These are phyloP conservation scores for Boletus edulis DNA, from an alignment of 768 basidiomycete genomes.

Conservation along the genomic window DNA sequence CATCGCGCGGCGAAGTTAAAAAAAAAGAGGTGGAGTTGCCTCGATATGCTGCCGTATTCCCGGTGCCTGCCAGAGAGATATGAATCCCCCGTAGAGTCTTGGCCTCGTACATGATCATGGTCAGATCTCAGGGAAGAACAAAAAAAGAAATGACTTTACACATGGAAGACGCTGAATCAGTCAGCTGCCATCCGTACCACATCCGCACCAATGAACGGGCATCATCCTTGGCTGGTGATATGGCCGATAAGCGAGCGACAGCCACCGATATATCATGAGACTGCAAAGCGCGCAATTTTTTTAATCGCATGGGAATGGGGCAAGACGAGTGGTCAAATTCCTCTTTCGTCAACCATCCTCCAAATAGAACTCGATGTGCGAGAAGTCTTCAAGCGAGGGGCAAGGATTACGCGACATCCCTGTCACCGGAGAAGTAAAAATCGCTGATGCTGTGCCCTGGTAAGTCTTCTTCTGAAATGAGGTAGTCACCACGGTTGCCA, in stretches of 20 bases:
- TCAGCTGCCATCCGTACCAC: slow-evolving; percentile 10
- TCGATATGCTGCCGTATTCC: slow-evolving; percentile 11
- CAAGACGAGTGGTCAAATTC: not conserved
- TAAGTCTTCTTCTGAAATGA: not conserved
- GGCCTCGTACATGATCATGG: slow-evolving; percentile 4
- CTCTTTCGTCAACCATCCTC: not conserved
- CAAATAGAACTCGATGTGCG: not conserved
- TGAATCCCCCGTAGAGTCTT: slow-evolving; percentile 9
- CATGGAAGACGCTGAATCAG: not conserved
- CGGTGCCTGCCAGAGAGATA: not conserved
- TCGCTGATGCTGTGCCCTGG: slow-evolving; percentile 21
- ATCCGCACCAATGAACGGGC: not conserved
- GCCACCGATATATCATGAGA: not conserved
- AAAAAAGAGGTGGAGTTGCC: not conserved
- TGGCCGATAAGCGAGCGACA: not conserved
- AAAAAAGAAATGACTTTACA: slow-evolving; percentile 6
- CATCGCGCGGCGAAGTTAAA: not conserved
- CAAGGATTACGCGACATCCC: slow-evolving; percentile 17
- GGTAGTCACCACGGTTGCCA: slow-evolving; percentile 2
- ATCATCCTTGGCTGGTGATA: slow-evolving; percentile 1
- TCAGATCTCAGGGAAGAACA: slow-evolving; percentile 13
- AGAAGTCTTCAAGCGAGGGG: slow-evolving; percentile 1
- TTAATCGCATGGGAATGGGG: not conserved
- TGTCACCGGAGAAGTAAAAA: slow-evolving; percentile 20
- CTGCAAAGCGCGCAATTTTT: not conserved